phyloP scores from a whole-genome alignment of 148 eudicot genomes.

The Chenopodium album region DNA sequence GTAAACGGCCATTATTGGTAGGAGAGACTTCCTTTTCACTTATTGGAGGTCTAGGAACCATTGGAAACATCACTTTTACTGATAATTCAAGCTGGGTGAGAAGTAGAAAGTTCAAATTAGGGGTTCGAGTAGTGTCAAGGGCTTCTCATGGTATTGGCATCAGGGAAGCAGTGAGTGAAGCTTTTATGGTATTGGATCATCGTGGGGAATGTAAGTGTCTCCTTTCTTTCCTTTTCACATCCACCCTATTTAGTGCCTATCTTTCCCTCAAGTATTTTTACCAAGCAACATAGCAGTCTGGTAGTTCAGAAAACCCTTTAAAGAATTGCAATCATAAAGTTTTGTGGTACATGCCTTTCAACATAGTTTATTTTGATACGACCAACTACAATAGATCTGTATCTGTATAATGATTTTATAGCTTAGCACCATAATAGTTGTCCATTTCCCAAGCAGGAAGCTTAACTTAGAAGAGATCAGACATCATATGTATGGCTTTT shows the following conservation, averaged over 20 bases:
- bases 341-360: background rate
- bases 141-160: constrained; percentile 36
- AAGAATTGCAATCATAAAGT: background rate
- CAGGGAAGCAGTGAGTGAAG: constrained; percentile 70
- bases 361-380: background rate
- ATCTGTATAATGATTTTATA: background rate
- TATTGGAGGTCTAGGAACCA: constrained; percentile 55
- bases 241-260: background rate
- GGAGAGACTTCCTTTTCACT: constrained; percentile 43
- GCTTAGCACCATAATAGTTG: background rate
- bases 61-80: constrained; percentile 49
- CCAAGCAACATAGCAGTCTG: no score
- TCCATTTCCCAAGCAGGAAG: background rate
- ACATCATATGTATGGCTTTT: background rate
- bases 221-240: background rate
- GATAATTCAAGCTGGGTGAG: constrained; percentile 93
- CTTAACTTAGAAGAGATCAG: background rate
- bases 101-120: constrained; percentile 68
- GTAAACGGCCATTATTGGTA: constrained; percentile 70
- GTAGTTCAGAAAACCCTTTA: no score
- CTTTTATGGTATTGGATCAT: constrained; percentile 78
- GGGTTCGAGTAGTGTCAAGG: constrained; percentile 42
- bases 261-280: background rate
- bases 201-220: constrained; percentile 80
- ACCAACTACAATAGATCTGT: background rate